Evolutionary conservation across 2,329 filamentous ascomycete species (phyloP).

Genomic region (Trichoderma sp.): DNA sequence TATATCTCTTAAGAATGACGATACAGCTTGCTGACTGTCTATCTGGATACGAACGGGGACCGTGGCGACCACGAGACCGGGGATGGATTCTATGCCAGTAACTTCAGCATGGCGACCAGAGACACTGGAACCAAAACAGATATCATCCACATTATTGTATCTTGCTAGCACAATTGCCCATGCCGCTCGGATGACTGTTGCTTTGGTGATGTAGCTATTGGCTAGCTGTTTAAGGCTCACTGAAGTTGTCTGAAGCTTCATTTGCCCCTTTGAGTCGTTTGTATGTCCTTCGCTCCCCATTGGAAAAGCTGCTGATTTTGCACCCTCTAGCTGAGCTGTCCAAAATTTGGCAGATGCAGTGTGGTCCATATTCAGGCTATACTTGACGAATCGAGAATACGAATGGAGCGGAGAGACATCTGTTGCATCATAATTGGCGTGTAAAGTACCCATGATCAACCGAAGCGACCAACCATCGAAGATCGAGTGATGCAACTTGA

Average conservation of each 20-base stretch:
- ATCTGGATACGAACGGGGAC: conserved; percentile 15
- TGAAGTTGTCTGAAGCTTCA: neutral
- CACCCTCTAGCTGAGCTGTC: neutral
- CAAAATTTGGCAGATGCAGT: neutral
- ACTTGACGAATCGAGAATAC: conserved; percentile 15
- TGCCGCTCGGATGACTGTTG: conserved; percentile 26
- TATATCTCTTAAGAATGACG: conserved; percentile 22
- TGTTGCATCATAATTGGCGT: neutral
- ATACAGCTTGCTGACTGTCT: neutral
- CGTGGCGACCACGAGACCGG: conserved; percentile 2
- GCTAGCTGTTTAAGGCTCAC: neutral
- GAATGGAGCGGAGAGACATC: conserved; percentile 20
- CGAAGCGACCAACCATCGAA: conserved; percentile 12
- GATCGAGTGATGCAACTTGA: conserved; percentile 2
- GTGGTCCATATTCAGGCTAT: neutral
- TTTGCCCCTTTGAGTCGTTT: neutral
- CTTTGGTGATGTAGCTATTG: conserved; percentile 14
- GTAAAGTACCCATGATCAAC: neutral
- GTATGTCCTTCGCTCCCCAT: neutral
- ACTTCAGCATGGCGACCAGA: conserved; percentile 23
- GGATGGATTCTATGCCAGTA: conserved; percentile 1
- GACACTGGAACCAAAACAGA: conserved; percentile 28
- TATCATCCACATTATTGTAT: conserved; percentile 17
- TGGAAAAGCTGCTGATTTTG: conserved; percentile 22
- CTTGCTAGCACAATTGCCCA: conserved; percentile 27